Evolutionary conservation across 1,284 basidiomycete genomes (phyloP), one percentile per base, ranked within the genome.

Genomic region (Moesziomyces sp.): DNA sequence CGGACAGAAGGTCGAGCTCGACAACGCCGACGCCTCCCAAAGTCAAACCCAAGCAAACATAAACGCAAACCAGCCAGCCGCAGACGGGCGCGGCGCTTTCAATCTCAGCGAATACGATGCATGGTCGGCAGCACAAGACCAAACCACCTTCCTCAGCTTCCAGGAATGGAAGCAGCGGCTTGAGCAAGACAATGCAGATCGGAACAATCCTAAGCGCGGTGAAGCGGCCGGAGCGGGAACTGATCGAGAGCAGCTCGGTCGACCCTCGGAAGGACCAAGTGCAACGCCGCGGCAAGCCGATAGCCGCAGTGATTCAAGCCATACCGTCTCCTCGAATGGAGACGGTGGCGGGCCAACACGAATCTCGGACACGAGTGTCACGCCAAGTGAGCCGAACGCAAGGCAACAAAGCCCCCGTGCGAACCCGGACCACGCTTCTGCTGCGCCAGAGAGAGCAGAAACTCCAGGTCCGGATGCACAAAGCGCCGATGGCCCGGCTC

Each of bases 121-220:
- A 26, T 74, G 71, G 71, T 65, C 71, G 14, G 71, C 71, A 19
- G 67, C 66, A 43, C 72, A 70, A 43, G 72, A 66, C 45, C 66
- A 56, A 38, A 58, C 58, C 4, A 55, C 57, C 2, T 74, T 74
- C 30, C 48, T 74, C 18, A 74, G 67, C 52, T 74, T 74, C 47
- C 70, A 61, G 19, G 67, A 74, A 24, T 74, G 72, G 72, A 74
- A 66, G 46, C 55, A 74, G 43, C 56, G 59, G 4, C 52, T 59
- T 43, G 60, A 52, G 38, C 54, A 54, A 18, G 42, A 60, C 21
- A 8, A n/a, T 11, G 24, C 52, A 3, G 52, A 26, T 18, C 46
- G 46, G 9, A 16, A 5, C 44, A 43, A 33, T 13, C 11, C 30
- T 23, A n/a, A 44, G 19, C 57, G 33, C n/a, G 23, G 47, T 16